Evolutionary conservation across 495 filamentous ascomycete species (phyloP).

Genomic region (Neurospora tetrasperma): DNA sequence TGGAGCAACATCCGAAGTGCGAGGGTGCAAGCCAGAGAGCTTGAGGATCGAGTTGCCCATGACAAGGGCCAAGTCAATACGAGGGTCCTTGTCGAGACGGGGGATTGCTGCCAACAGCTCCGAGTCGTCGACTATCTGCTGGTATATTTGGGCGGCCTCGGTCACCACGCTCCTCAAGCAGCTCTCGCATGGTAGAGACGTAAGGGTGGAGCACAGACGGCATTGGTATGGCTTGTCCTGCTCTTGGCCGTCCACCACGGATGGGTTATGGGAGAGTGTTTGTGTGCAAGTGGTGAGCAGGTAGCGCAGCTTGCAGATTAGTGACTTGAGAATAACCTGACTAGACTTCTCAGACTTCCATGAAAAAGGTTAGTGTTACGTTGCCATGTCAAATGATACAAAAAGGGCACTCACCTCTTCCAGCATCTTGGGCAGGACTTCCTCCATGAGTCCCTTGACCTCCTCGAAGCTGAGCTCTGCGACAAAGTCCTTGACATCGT

Average conservation of each 20-base stretch:
- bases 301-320: slow-evolving; percentile 23
- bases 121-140: slow-evolving; percentile 16
- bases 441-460: slow-evolving; percentile 17
- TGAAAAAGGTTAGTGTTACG: not conserved
- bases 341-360: slow-evolving; percentile 12
- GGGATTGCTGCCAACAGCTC: slow-evolving; percentile 18
- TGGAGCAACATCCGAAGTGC: slow-evolving; percentile 4
- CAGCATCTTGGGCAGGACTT: slow-evolving; percentile 17
- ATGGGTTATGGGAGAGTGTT: slow-evolving; percentile 16
- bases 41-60: slow-evolving; percentile 38
- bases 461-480: slow-evolving; percentile 21
- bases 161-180: slow-evolving; percentile 26
- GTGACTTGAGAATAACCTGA: slow-evolving; percentile 12
- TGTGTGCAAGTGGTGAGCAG: slow-evolving; percentile 24
- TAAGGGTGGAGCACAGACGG: slow-evolving; percentile 14
- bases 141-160: slow-evolving; percentile 20
- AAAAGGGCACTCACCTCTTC: slow-evolving; percentile 13
- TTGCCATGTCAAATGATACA: not conserved
- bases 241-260: slow-evolving; percentile 13
- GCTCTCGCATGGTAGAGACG: slow-evolving; percentile 16
- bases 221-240: slow-evolving; percentile 20
- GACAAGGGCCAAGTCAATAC: slow-evolving; percentile 33
- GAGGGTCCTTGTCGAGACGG: slow-evolving; percentile 28
- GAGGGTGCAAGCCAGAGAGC: slow-evolving; percentile 23
- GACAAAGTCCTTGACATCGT: slow-evolving; percentile 26